A percentile compares a stretch with the other conserved stretches of the same genome.
These are phyloP conservation scores for Pontederia paniculata DNA, from an alignment of 176 grass and related monocot genomes.

Conservation along the genomic window DNA sequence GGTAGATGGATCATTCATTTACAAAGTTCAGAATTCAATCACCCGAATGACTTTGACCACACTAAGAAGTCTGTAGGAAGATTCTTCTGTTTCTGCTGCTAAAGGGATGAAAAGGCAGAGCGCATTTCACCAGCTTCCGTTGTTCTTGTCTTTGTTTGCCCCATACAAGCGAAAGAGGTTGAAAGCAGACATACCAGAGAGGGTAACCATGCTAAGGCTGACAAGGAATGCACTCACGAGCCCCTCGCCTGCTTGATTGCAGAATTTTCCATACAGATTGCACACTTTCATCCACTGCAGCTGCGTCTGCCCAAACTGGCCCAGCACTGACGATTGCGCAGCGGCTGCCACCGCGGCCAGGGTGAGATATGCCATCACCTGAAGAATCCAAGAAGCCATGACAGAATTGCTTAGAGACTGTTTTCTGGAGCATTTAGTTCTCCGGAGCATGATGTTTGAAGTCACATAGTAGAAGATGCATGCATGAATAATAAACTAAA, in stretches of 20 bases:
- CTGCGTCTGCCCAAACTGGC: conserved; percentile 43
- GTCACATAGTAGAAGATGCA: too few species aligned
- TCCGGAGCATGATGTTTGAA: too few species aligned
- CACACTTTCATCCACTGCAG: conserved; percentile 85
- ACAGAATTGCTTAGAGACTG: too few species aligned
- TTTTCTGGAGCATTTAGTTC: too few species aligned
- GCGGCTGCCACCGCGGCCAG: conserved; percentile 46
- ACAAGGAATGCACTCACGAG: conserved; percentile 40
- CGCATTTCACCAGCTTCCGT: not conserved
- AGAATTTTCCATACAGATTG: conserved; percentile 66
- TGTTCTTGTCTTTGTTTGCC: conserved; percentile 21
- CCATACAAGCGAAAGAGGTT: conserved; percentile 79
- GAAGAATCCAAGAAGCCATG: not conserved
- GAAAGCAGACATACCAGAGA: conserved; percentile 60
- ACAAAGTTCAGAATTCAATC: too few species aligned
- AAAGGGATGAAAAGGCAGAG: too few species aligned
- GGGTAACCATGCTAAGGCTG: conserved; percentile 18
- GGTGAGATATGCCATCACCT: conserved; percentile 57
- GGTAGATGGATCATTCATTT: too few species aligned
- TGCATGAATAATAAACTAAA: too few species aligned
- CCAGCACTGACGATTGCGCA: conserved; percentile 39
- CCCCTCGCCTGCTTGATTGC: conserved; percentile 36
- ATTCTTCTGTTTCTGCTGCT: too few species aligned
- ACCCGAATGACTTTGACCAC: too few species aligned
- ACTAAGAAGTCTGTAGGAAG: too few species aligned